Percentiles rank a stretch among this genome's conserved stretches.
Evolutionary conservation across 2,329 filamentous ascomycete species (phyloP).

Genomic region (Gaeumannomyces sp.): DNA sequence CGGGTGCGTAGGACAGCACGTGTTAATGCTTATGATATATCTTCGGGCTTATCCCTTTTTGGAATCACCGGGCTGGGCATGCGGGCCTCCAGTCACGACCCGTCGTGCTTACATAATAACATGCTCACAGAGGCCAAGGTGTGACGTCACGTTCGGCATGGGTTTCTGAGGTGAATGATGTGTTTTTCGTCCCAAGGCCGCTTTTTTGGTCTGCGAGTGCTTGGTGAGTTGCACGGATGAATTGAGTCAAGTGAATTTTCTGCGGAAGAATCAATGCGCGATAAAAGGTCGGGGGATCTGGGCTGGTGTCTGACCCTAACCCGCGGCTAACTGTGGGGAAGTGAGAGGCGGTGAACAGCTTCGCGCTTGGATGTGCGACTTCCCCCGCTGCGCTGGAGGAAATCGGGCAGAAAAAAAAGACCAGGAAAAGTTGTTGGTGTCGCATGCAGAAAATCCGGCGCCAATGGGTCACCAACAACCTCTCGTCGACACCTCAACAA

Average conservation of each 20-base stretch:
- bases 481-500: constrained; percentile 18
- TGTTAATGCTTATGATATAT: not conserved
- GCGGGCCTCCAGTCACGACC: not conserved
- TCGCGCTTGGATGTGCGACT: not conserved
- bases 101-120: not conserved
- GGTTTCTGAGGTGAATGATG: not conserved
- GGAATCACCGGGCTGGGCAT: not conserved
- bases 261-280: too few species aligned
- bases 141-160: not conserved
- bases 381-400: not conserved
- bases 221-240: not conserved
- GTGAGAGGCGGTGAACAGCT: not conserved
- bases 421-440: constrained; percentile 7
- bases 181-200: not conserved
- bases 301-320: not conserved
- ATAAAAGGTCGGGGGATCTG: too few species aligned
- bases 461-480: not conserved
- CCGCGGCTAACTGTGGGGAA: not conserved
- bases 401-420: constrained; percentile 18
- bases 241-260: too few species aligned
- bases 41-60: not conserved
- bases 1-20: not conserved
- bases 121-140: not conserved
- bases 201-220: not conserved
- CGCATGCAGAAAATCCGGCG: not conserved